Evolutionary conservation across 306 rosid genomes (phyloP), one percentile per base, ranked within the genome.

Genomic region (Vigna unguiculata): DNA sequence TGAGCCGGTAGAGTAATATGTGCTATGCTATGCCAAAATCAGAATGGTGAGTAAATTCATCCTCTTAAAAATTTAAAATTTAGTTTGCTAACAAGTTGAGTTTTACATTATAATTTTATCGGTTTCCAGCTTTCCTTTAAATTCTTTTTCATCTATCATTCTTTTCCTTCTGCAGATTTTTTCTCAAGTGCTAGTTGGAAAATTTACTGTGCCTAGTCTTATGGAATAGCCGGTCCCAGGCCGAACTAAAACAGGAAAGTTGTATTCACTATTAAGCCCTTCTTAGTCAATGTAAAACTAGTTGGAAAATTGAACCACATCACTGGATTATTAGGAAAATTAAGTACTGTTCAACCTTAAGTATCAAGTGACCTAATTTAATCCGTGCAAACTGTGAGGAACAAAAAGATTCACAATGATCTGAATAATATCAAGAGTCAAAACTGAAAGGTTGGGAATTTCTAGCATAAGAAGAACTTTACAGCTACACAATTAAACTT

Each of bases 301-400:
- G 13, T 59, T 43, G 46, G 57, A 58, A 22, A 45, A 38, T 55
- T 74, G 58, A 74, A 59, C 69, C 69, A 45, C n/a, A 25, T n/a
- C 43, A 58, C 6, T 25, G 28, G 58, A 25, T 17, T 43, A 19
- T 17, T n/a, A 55, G 48, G 79, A 0, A 61, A 74, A 16, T 58
- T 61, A 60, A 17, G n/a, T 17, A 46, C 71, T 61, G 47, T 13
- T n/a, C 60, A 32, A 61, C 38, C 49, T 15, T 22, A 24, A 40
- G 67, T 13, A 40, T 54, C n/a, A 22, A 57, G 34, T n/a, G 1
- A 12, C 38, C 64, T 24, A 12, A 25, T 24, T 57, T 24, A 57
- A 25, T 57, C 64, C 17, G 13, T 2, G 5, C 8, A 59, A 59
- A 59, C 17, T 59, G 20, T 7, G 11, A 32, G 36, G 2, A 10